Evolutionary conservation across 805 yeast genomes (phyloP).

Genomic region (Nakazawaea sp.): DNA sequence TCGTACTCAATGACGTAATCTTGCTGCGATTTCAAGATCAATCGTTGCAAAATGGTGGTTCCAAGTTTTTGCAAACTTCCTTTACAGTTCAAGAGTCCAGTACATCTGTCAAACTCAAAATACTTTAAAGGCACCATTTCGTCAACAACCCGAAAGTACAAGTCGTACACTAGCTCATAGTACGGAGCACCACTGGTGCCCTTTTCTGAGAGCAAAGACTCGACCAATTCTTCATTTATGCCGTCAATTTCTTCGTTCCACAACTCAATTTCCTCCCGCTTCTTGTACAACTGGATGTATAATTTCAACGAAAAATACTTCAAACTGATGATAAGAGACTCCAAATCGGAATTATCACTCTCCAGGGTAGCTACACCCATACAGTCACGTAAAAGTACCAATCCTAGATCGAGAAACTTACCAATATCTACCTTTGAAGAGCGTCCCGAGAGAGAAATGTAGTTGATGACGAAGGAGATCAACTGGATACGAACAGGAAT

Average conservation of each 20-base stretch:
- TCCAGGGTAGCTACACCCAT: constrained; percentile 19
- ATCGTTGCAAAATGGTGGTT: constrained; percentile 27
- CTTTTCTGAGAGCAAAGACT: constrained; percentile 22
- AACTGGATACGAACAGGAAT: constrained; percentile 42
- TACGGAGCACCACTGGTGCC: constrained; percentile 26
- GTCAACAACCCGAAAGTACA: constrained; percentile 25
- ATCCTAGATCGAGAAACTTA: constrained; percentile 23
- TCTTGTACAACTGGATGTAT: constrained; percentile 4
- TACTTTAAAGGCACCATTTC: constrained; percentile 21
- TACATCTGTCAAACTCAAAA: constrained; percentile 28
- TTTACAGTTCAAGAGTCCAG: constrained; percentile 20
- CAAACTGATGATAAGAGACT: neutral
- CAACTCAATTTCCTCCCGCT: constrained; percentile 21
- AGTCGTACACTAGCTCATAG: constrained; percentile 26
- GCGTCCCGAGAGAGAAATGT: constrained; percentile 14
- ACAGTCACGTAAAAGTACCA: constrained; percentile 25
- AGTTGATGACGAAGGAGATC: constrained; percentile 31
- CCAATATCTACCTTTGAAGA: constrained; percentile 15
- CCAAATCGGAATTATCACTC: neutral
- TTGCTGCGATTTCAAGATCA: constrained; percentile 45
- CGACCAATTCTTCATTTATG: constrained; percentile 35
- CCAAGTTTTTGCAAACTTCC: constrained; percentile 35
- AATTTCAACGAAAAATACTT: constrained; percentile 7
- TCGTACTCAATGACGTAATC: constrained; percentile 57
- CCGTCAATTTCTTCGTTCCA: constrained; percentile 30